Evolutionary conservation across 2,329 filamentous ascomycete species (phyloP), one percentile per base, ranked within the genome.

Genomic region (Trichoderma harzianum): DNA sequence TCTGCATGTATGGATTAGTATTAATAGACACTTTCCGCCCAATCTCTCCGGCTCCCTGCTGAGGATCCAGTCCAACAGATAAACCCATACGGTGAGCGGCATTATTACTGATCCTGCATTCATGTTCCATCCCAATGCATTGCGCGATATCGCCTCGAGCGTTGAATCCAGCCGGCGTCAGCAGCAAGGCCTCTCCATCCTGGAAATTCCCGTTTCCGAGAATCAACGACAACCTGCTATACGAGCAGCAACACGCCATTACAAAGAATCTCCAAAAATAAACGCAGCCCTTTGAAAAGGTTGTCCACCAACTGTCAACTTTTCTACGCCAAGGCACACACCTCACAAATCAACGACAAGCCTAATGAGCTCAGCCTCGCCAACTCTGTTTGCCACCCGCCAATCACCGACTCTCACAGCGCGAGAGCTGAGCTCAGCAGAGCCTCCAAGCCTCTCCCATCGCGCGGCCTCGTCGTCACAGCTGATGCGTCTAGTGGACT

Each of bases 401-500:
- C 55, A 69, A 69, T 69, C 34, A 60, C 28, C 3, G n/a, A 10
- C 34, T 32, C 18, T 21, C 7, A n/a, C 47, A n/a, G 36, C 36
- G 26, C 8, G 21, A 16, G 24, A 36, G 60, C 60, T 63, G 60
- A 43, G 47, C 21, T 34, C 16, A 39, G 43, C 47, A 51, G 39
- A 51, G 66, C 39, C 51, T 69, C 66, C 66, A 69, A 69, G 67
- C 68, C 68, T 64, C 68, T 64, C 24, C 47, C 67, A 18, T 24
- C 21, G 36, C 67, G 67, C 58, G 39, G 67, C 60, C 68, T 64
- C 36, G 68, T 70, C 68, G 60, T 70, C 68, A 70, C 68, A 18
- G 68, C 60, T 64, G 58, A 70, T 64, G 68, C 30, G 39, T 69
- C 67, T 62, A n/a, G 66, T 30, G 8, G 36, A 68, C 39, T 30